Evolutionary conservation across 768 basidiomycete species (phyloP).

Genomic region (Plicaturopsis crispa): DNA sequence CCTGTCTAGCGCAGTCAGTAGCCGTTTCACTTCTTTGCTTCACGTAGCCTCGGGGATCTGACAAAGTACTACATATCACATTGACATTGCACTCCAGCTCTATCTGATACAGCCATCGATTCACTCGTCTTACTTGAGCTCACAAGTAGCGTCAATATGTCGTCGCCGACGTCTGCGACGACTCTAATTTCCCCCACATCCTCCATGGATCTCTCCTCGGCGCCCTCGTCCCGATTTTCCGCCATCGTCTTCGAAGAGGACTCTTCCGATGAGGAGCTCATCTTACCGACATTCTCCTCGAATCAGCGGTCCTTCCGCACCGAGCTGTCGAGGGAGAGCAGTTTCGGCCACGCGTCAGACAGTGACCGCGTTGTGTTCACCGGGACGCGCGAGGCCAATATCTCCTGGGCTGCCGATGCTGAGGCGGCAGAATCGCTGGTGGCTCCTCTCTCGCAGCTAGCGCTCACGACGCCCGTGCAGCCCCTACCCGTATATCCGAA

Average conservation of each 20-base stretch:
- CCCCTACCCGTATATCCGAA: constrained; percentile 6
- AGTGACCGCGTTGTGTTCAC: constrained; percentile 8
- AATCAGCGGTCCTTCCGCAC: constrained; percentile 1
- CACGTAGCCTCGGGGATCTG: no score
- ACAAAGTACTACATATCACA: no score
- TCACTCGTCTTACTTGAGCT: no score
- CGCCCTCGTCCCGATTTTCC: constrained; percentile 2
- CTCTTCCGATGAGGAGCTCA: constrained; percentile 20
- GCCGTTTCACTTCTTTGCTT: no score
- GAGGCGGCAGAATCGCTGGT: background rate
- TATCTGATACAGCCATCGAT: no score
- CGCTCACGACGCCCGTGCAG: constrained; percentile 3
- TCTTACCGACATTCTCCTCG: constrained; percentile 23
- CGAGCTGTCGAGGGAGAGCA: constrained; percentile 4
- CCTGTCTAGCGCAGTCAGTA: no score
- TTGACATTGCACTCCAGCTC: no score
- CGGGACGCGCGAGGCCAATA: background rate
- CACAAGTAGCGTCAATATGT: no score
- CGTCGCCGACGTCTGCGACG: no score
- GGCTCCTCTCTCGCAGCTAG: constrained; percentile 5
- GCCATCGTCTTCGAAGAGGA: constrained; percentile 12
- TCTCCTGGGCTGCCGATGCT: background rate
- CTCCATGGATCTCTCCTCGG: constrained; percentile 7
- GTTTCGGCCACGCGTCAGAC: no score
- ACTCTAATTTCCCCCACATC: constrained; percentile 7